Evolutionary conservation across 1,284 basidiomycete genomes (phyloP).

Genomic region (Leccinum angustisporum): DNA sequence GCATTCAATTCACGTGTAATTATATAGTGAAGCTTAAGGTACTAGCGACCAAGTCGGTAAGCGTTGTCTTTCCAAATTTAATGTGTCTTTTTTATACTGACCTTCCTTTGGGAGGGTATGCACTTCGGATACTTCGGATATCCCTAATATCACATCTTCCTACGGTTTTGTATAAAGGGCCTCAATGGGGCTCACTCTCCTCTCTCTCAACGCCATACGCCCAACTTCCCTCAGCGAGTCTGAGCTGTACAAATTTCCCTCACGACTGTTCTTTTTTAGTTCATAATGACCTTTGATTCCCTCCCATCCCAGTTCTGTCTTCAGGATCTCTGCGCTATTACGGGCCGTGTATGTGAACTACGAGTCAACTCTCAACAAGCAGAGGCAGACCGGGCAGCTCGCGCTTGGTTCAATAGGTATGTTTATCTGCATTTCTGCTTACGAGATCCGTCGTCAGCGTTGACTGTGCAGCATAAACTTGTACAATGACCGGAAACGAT

Average conservation of each 20-base stretch:
- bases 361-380: conserved; percentile 32
- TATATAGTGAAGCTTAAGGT: conserved; percentile 32
- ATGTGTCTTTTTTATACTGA: conserved; percentile 32
- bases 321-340: conserved; percentile 35
- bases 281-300: conserved; percentile 28
- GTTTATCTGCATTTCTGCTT: not conserved
- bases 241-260: conserved; percentile 24
- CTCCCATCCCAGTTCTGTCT: conserved; percentile 35
- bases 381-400: conserved; percentile 33
- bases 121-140: conserved; percentile 13
- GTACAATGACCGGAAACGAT: conserved; percentile 35
- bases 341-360: conserved; percentile 37
- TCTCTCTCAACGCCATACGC: conserved; percentile 9
- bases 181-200: conserved; percentile 4
- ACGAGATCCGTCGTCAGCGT: not conserved
- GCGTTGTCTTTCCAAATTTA: conserved; percentile 26
- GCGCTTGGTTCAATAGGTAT: conserved; percentile 33
- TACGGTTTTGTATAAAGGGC: conserved; percentile 32
- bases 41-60: conserved; percentile 29
- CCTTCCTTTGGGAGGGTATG: conserved; percentile 26
- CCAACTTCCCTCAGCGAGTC: conserved; percentile 25
- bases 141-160: conserved; percentile 19
- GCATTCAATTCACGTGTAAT: conserved; percentile 25
- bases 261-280: conserved; percentile 10
- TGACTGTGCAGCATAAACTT: conserved; percentile 26